These are phyloP conservation scores for Orbilia brochopaga DNA, from an alignment of 2,329 filamentous ascomycete species.

Conservation along the genomic window DNA sequence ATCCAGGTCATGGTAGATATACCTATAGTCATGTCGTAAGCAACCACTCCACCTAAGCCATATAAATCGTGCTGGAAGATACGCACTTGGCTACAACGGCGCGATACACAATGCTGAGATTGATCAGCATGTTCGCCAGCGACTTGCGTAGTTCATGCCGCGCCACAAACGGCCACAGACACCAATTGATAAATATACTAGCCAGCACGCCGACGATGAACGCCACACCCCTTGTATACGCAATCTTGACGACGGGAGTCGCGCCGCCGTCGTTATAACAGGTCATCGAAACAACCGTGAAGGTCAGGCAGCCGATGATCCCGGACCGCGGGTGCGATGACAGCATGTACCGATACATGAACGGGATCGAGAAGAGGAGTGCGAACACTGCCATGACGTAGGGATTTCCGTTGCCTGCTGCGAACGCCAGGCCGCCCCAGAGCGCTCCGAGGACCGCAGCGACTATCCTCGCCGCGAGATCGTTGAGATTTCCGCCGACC, in stretches of 20 bases:
- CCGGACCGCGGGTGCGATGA: slow-evolving; percentile 61
- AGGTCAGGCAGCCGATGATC: slow-evolving; percentile 66
- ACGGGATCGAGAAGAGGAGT: slow-evolving; percentile 65
- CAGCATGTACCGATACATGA: slow-evolving; percentile 51
- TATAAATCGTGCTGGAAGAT: background rate
- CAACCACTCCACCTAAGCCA: background rate
- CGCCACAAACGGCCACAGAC: slow-evolving; percentile 68
- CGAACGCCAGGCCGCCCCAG: slow-evolving; percentile 65
- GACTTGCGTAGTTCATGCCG: slow-evolving; percentile 66
- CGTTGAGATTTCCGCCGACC: slow-evolving; percentile 66
- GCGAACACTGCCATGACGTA: slow-evolving; percentile 66
- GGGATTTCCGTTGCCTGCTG: slow-evolving; percentile 63
- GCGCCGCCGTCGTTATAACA: slow-evolving; percentile 50
- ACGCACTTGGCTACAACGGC: slow-evolving; percentile 55
- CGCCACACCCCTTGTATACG: slow-evolving; percentile 62
- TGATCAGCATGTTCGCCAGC: slow-evolving; percentile 66
- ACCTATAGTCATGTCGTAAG: slow-evolving; percentile 55
- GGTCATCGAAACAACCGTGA: slow-evolving; percentile 60
- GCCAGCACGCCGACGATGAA: slow-evolving; percentile 65
- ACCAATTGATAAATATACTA: slow-evolving; percentile 66
- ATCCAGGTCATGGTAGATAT: slow-evolving; percentile 67
- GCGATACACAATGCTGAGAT: slow-evolving; percentile 66
- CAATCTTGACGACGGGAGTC: slow-evolving; percentile 59
- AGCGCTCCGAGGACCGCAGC: slow-evolving; percentile 63
- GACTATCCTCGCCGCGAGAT: slow-evolving; percentile 63